Evolutionary conservation across 2,329 filamentous ascomycete species (phyloP), one percentile per base, ranked within the genome.

Genomic region (Talaromyces sp.): DNA sequence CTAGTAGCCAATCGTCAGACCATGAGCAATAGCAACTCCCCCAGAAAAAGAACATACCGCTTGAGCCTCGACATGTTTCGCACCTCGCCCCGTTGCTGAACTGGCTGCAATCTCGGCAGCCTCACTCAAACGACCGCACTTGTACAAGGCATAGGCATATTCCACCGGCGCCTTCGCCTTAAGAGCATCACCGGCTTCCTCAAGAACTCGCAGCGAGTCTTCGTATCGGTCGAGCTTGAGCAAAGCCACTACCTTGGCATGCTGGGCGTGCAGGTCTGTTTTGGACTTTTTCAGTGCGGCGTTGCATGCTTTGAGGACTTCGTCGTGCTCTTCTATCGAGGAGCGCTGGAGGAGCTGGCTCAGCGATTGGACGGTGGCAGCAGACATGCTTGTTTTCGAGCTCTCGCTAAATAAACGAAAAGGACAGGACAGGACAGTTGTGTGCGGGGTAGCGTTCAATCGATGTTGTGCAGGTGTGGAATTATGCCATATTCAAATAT

Each of bases 111-210:
- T 70, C 29, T 80, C 73, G 13, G 80, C 81, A 19, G 86, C 85
- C 67, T 84, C 79, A 26, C 79, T 75, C 27, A 83, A 76, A 55
- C 80, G 77, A 32, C 84, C 85, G 41, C 77, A 76, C 65, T 86
- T 88, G 74, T 88, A 88, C 51, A 87, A 75, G 27, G 82, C 81
- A 74, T 88, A 88, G 21, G 84, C 83, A 70, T 85, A 84, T 69
- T 87, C 86, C 64, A 87, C 72, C n/a, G 75, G 71, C 3, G 82
- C 83, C 65, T 71, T 75, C 64, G 82, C 75, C 72, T 86, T 84
- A 67, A 88, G 69, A 55, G 70, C 71, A 64, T 83, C 78, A 24
- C 82, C 82, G 55, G 75, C 78, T 26, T 81, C 76, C 65, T 86
- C 82, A 55, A 88, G 79, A 6, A 81, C 78, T 29, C 80, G 78